Base-by-base conservation (phyloP, 2,329 filamentous ascomycete species). In the Epicoccum nigrum region DNA sequence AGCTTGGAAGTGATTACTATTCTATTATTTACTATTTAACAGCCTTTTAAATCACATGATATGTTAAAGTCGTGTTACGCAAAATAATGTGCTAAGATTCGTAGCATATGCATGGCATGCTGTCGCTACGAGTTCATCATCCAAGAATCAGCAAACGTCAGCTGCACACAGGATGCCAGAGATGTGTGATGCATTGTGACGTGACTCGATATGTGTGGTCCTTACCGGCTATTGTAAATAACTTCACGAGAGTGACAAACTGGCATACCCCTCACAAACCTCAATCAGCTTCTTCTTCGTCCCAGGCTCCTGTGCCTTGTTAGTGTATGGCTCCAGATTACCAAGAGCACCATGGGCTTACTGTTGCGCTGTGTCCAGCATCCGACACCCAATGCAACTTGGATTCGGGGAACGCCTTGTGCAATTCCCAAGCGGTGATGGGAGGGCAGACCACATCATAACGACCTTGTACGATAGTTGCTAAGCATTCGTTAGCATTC, bases 381-480 rank as follows among this genome's bases (percentile, higher is more conserved):
- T 71, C 69, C 20, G 55, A 45, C 19, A 71, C 55, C 58, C 63
- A 72, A 46, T 68, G 59, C 46, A 75, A 42, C 46, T 56, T 67
- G 6, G 69, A 69, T 46, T 67, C 60, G 4, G 71, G 70, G 45
- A 74, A 68, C 4, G 69, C 70, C 47, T 77, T 69, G 43, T 77
- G 74, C 30, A 79, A 47, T 9, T 74, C 72, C 74, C 74, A 79
- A 15, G 74, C 74, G 15, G 74, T 75, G 47, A 72, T 69, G 3
- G 76, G 69, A 4, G 77, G 75, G 53, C 76, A 78, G 3, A 79
- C 72, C 12, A 79, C 60, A 60, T 79, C 77, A 43, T 78, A 77
- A n/a, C 77, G 68, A 1, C 77, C 77, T 54, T 79, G 76, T 12
- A 79, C 68, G 31, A 79, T 77, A 8, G 68, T 68, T 52, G 66